Evolutionary conservation across 805 yeast genomes (phyloP).

Genomic region (Lachancea sp.): DNA sequence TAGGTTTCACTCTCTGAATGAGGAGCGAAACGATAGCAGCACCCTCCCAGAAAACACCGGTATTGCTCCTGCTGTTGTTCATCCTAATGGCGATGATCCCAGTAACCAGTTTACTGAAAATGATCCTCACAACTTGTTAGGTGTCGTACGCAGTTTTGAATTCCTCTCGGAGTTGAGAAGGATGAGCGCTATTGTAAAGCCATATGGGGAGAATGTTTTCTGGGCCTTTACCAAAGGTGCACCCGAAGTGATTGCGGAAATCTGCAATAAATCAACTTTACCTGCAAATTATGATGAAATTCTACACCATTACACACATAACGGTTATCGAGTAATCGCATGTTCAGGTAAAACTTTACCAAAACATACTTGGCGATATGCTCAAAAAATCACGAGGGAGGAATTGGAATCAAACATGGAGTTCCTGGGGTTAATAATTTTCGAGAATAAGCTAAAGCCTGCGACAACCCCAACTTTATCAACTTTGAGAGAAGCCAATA

Average conservation of each 20-base stretch:
- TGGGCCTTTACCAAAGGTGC: slow-evolving; percentile 86
- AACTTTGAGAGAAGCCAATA: slow-evolving; percentile 56
- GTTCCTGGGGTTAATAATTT: slow-evolving; percentile 83
- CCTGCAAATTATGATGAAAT: slow-evolving; percentile 71
- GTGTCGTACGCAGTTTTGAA: slow-evolving; percentile 59
- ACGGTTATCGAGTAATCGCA: slow-evolving; percentile 93
- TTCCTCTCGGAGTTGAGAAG: slow-evolving; percentile 80
- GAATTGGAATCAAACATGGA: slow-evolving; percentile 61
- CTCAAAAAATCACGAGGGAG: slow-evolving; percentile 50
- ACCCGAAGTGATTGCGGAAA: slow-evolving; percentile 81
- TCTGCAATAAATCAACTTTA: slow-evolving; percentile 64
- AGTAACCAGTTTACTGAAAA: slow-evolving; percentile 33
- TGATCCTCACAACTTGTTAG: slow-evolving; percentile 36
- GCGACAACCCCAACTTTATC: slow-evolving; percentile 56
- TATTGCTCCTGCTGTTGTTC: slow-evolving; percentile 45
- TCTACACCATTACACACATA: slow-evolving; percentile 80
- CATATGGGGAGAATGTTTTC: slow-evolving; percentile 36
- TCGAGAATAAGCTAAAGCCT: slow-evolving; percentile 82
- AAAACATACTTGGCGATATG: slow-evolving; percentile 42
- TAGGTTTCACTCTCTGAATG: slow-evolving; percentile 33
- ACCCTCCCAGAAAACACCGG: slow-evolving; percentile 39
- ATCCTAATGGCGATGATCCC: slow-evolving; percentile 32
- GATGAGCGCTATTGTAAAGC: slow-evolving; percentile 75
- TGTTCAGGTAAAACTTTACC: slow-evolving; percentile 63
- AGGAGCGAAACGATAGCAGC: slow-evolving; percentile 35